Base-by-base conservation (phyloP, 2,329 filamentous ascomycete genomes). In the Diaporthe citriasiana region DNA sequence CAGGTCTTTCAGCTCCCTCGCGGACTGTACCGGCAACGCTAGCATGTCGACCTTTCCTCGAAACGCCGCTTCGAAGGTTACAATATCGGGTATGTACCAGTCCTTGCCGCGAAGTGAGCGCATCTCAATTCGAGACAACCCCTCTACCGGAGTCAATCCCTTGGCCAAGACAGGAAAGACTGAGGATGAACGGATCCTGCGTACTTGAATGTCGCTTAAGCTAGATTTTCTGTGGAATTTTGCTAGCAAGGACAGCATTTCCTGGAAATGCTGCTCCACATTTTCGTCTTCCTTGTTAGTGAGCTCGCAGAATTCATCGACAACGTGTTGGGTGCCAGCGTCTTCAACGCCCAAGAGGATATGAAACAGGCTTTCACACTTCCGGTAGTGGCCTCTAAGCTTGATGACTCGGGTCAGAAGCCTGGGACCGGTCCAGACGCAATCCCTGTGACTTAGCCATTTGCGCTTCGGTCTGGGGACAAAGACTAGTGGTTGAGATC, bases 61-160 rank as follows among this genome's bases (percentile, higher is more conserved):
- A 38, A 57, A 57, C 2, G 0, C 22, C 8, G 55, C 0, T 33
- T 57, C 55, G 22, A 38, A 38, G 9, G 33, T 57, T 57, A 57
- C 33, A 57, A 38, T 38, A 38, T 57, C 22, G 19, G 55, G 55
- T 57, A 57, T 57, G 33, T 38, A 57, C 55, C 55, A 57, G 9
- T 25, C 19, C 33, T 38, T 38, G 25, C 13, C 19, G 33, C 1
- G 3, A 57, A 57, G 55, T 57, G 55, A 25, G 15, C 19, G 55
- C 55, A 38, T 57, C 33, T 57, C 22, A 1, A 57, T 25, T 25
- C 9, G 55, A 57, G 19, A 38, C 3, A 0, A 12, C 6, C 55
- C 27, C 27, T 56, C 15, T 56, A 3, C 53, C 53, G 53, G 53
- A 9, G 53, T 56, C 15, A 35, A 35, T 3, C 6, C 12, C 55